Evolutionary conservation across 2,329 filamentous ascomycete species (phyloP), one percentile per base, ranked within the genome.

Genomic region (Pestalotiopsis sp.): DNA sequence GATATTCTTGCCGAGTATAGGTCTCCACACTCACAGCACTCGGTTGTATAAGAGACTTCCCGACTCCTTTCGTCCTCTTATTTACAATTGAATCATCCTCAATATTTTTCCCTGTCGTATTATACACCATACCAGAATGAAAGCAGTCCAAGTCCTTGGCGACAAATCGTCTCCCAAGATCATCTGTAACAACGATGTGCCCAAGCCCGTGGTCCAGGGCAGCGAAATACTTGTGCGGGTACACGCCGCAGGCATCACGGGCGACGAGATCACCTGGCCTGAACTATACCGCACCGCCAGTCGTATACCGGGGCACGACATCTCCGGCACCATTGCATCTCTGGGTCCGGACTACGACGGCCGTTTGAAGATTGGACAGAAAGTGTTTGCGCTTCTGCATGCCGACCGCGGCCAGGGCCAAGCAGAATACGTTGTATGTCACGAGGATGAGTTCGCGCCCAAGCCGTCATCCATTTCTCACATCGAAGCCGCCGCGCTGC

Each of bases 271-370:
- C 2, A 66, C 71, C 1, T 81, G 79, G 79, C 71, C 70, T 1
- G 79, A 79, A 3, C 60, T 79, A 0, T 80, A 79, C 68, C 56
- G 70, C 2, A 74, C 72, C 0, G 66, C 74, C 1, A 57, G 67
- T 2, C 72, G 74, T 3, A 75, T 81, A 13, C 79, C 79, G 0
- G 79, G 79, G 0, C 78, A 79, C 57, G 79, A 81, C 30, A 67
- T 81, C 20, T 79, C 79, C 2, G 79, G 79, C 22, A 68, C 70
- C 4, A 67, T 81, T n/a, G 68, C 65, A 1, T 70, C 69, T 0
- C 62, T 80, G 1, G 75, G 75, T 0, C 70, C 75, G 0, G 30
- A 40, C 6, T 62, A 62, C 59, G 10, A n/a, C 20, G 59, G 59
- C 6, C 14, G 4, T 11, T 20, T 62, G 5, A 7, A 40, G 20